A percentile compares a stretch with the other conserved stretches of the same genome.
phyloP scores from a whole-genome alignment of 2,329 filamentous ascomycete species.

The Ophiostoma angusticollis region DNA sequence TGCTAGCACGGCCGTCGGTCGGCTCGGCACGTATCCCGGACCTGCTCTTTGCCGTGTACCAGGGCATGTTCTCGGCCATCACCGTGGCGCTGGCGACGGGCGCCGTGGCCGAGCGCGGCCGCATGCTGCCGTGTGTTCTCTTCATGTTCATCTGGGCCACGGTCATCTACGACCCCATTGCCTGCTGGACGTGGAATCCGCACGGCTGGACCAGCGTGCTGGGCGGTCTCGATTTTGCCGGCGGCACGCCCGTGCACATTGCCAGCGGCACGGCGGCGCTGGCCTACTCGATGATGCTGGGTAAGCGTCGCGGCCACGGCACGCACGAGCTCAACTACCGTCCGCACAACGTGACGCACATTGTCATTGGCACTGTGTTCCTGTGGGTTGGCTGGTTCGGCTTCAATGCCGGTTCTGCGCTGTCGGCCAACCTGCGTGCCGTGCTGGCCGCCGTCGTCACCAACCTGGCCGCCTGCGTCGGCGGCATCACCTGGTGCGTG shows the following conservation, averaged over 20 bases:
- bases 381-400: constrained; percentile 96
- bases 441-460: constrained; percentile 85
- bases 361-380: constrained; percentile 60
- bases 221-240: constrained; percentile 61
- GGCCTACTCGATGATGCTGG: constrained; percentile 61
- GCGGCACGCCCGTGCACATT: constrained; percentile 64
- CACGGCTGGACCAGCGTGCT: constrained; percentile 59
- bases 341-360: constrained; percentile 61
- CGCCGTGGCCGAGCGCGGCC: constrained; percentile 47
- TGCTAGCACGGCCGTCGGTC: constrained; percentile 63
- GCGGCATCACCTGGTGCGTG: constrained; percentile 71
- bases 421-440: constrained; percentile 71
- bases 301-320: constrained; percentile 51
- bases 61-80: constrained; percentile 79
- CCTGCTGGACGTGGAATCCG: constrained; percentile 67
- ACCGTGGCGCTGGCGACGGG: constrained; percentile 61
- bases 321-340: constrained; percentile 51
- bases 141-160: constrained; percentile 63
- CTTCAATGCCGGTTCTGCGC: constrained; percentile 80
- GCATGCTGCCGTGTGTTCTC: constrained; percentile 46
- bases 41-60: constrained; percentile 73
- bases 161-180: constrained; percentile 59
- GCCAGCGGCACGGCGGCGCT: constrained; percentile 58
- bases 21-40: constrained; percentile 64
- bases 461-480: constrained; percentile 71